These are phyloP conservation scores for Daedalea quercina DNA, from an alignment of 768 basidiomycete genomes.

Conservation along the genomic window DNA sequence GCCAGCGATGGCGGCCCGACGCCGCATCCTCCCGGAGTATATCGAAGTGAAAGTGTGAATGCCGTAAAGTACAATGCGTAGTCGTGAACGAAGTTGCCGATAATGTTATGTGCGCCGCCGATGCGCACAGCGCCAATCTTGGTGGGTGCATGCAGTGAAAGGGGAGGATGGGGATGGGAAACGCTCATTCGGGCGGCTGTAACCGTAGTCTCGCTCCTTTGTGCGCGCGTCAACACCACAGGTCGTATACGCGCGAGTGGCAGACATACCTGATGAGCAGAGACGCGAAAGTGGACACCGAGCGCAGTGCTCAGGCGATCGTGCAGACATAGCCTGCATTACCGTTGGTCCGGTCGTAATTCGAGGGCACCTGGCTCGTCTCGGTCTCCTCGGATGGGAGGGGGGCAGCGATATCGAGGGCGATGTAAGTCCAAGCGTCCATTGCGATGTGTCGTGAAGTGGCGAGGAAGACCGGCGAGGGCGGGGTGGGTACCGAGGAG, in stretches of 20 bases:
- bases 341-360: background rate
- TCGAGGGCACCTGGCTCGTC: background rate
- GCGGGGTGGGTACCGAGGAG: background rate
- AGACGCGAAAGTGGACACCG: background rate
- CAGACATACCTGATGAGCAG: background rate
- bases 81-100: background rate
- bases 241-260: background rate
- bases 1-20: background rate
- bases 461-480: background rate
- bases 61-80: background rate
- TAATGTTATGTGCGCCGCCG: slow-evolving; percentile 1
- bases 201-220: background rate
- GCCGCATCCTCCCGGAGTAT: background rate
- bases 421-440: background rate
- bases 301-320: background rate
- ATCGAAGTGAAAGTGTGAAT: background rate
- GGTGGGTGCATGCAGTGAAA: background rate
- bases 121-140: background rate
- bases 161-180: background rate
- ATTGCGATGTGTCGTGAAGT: background rate
- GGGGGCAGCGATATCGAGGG: background rate
- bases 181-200: background rate
- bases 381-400: background rate
- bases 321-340: background rate
- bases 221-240: background rate